Conservation (phyloP, 768 basidiomycete species). For the Auricularia cornea region DNA sequence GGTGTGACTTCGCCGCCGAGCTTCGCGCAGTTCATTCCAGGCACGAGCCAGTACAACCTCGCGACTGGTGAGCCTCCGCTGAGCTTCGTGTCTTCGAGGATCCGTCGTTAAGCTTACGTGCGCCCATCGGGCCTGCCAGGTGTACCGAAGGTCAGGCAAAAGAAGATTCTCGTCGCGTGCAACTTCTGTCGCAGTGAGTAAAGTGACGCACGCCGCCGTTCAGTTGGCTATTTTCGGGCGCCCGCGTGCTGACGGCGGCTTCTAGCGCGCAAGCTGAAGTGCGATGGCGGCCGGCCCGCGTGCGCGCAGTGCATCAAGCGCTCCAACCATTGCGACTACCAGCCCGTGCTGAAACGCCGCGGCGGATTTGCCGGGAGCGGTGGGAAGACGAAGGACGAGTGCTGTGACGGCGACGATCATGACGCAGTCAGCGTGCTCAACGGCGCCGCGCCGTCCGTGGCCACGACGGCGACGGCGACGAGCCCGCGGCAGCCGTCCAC, state of each 20-base stretch:
- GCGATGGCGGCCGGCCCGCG: conserved; percentile 76
- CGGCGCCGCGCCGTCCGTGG: neutral
- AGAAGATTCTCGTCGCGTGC: conserved; percentile 85
- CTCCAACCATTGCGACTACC: conserved; percentile 71
- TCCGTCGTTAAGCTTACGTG: neutral
- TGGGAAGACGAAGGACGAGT: neutral
- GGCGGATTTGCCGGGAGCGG: neutral
- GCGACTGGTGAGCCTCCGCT: neutral
- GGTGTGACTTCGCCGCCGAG: neutral
- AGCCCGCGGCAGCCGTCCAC: too few species aligned
- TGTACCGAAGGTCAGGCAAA: conserved; percentile 49
- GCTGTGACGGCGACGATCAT: neutral
- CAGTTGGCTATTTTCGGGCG: too few species aligned
- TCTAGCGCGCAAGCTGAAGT: conserved; percentile 78
- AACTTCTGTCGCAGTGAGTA: conserved; percentile 84
- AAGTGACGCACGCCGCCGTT: neutral
- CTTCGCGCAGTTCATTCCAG: neutral
- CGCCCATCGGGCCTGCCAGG: neutral
- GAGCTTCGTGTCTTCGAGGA: neutral
- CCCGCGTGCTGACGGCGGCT: neutral
- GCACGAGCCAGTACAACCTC: conserved; percentile 1
- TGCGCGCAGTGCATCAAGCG: conserved; percentile 78
- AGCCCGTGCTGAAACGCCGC: conserved; percentile 28
- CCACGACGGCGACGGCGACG: neutral
- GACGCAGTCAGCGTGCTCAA: neutral